Evolutionary conservation across 208 protist species (phyloP).

Genomic region (Trypanosoma conorhini): DNA sequence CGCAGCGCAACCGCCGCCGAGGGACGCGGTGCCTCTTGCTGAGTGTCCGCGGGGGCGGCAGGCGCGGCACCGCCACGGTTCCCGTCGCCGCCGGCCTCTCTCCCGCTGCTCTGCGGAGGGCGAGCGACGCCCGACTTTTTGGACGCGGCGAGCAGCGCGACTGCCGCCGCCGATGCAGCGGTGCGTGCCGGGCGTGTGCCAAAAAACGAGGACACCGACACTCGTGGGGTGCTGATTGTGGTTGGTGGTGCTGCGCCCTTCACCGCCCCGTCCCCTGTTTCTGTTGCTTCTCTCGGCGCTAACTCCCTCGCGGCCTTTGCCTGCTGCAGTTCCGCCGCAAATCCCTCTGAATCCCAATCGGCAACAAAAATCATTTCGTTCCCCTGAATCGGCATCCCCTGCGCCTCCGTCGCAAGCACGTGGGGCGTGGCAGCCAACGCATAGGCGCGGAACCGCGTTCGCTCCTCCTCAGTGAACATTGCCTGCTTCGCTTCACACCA

Average conservation of each 20-base stretch:
- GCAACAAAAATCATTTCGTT: constrained; percentile 68
- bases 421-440: constrained; percentile 46
- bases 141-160: constrained; percentile 37
- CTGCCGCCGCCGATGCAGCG: constrained; percentile 33
- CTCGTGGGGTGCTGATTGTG: constrained; percentile 22
- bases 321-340: constrained; percentile 30
- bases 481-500: constrained; percentile 73
- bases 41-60: neutral
- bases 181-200: constrained; percentile 24
- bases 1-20: constrained; percentile 1
- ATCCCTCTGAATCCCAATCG: constrained; percentile 42
- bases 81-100: neutral
- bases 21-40: neutral
- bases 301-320: neutral
- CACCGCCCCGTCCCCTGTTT: neutral
- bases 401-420: constrained; percentile 18
- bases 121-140: neutral
- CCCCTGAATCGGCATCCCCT: constrained; percentile 30
- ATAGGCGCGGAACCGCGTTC: constrained; percentile 71
- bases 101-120: neutral
- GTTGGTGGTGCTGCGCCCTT: constrained; percentile 2
- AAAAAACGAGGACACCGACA: constrained; percentile 64
- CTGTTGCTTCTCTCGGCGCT: constrained; percentile 1
- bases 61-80: neutral
- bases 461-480: constrained; percentile 75